Conservation (phyloP, 495 filamentous ascomycete species). For the Cryomyces minteri region DNA sequence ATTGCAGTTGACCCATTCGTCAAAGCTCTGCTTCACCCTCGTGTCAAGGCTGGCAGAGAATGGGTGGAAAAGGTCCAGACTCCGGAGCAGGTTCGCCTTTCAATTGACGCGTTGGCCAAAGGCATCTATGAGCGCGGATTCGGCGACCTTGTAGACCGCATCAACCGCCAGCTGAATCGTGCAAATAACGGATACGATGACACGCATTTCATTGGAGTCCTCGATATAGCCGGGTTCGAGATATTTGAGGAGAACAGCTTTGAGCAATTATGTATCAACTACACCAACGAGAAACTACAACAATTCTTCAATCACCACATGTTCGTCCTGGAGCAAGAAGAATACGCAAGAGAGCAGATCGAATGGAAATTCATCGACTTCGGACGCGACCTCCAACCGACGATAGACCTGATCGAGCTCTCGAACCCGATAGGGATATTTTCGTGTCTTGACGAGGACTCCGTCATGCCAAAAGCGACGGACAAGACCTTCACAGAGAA, state of each 20-base stretch:
- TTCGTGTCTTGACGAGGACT: constrained; percentile 95
- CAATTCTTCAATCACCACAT: constrained; percentile 99
- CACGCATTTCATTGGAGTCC: constrained; percentile 87
- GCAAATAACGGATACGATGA: constrained; percentile 64
- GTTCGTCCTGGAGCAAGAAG: constrained; percentile 98
- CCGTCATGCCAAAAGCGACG: constrained; percentile 97
- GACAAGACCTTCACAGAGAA: constrained; percentile 97
- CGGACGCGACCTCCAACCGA: constrained; percentile 90
- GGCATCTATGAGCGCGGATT: constrained; percentile 96
- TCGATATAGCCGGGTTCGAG: constrained; percentile 98
- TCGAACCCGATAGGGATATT: constrained; percentile 97
- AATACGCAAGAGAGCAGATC: constrained; percentile 94
- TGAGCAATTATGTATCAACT: constrained; percentile 98
- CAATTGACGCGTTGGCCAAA: constrained; percentile 84
- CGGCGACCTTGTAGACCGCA: constrained; percentile 75
- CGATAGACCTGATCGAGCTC: constrained; percentile 92
- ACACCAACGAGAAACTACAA: constrained; percentile 98
- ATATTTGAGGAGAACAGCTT: constrained; percentile 98
- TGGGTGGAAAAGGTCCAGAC: constrained; percentile 98
- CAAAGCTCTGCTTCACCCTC: constrained; percentile 75
- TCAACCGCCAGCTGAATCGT: constrained; percentile 81
- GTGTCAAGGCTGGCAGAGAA: constrained; percentile 86
- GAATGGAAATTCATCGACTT: constrained; percentile 99
- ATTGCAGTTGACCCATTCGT: constrained; percentile 72
- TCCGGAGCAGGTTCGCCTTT: constrained; percentile 81